These are phyloP conservation scores for Tetrapisispora arboricola DNA, from an alignment of 805 yeast species.

Conservation along the genomic window DNA sequence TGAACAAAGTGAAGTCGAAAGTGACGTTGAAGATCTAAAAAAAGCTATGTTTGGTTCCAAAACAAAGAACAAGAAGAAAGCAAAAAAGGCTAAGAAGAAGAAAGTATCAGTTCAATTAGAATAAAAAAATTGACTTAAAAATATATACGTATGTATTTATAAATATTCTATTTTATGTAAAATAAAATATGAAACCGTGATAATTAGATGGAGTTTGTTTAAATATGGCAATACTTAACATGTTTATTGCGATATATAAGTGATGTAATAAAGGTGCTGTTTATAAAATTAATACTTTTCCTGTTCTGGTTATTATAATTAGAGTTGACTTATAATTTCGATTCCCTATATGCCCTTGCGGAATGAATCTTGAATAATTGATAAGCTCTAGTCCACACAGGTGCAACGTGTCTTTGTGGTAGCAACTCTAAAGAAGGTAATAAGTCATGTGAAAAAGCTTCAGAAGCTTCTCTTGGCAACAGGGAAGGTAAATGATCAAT, in stretches of 20 bases:
- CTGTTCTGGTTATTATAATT: background rate
- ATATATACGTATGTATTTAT: background rate
- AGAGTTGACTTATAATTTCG: slow-evolving; percentile 29
- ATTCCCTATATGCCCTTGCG: slow-evolving; percentile 47
- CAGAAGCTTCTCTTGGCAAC: slow-evolving; percentile 95
- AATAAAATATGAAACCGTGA: too few species aligned
- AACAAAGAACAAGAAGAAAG: slow-evolving; percentile 34
- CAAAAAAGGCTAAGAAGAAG: slow-evolving; percentile 32
- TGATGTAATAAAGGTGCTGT: too few species aligned
- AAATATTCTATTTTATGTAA: too few species aligned
- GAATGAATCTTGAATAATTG: slow-evolving; percentile 76
- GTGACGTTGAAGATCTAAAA: slow-evolving; percentile 58
- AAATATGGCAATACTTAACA: too few species aligned
- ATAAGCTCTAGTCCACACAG: slow-evolving; percentile 90
- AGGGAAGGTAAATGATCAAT: slow-evolving; percentile 94
- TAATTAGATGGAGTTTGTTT: too few species aligned
- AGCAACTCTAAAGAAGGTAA: slow-evolving; percentile 81
- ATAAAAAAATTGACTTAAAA: slow-evolving; percentile 14
- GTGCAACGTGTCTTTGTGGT: slow-evolving; percentile 70
- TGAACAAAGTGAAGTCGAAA: slow-evolving; percentile 66
- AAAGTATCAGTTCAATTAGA: slow-evolving; percentile 50
- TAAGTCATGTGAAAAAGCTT: slow-evolving; percentile 76
- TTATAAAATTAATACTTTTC: too few species aligned
- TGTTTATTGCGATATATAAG: too few species aligned
- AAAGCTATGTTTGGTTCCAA: slow-evolving; percentile 44